Evolutionary conservation across 1,284 basidiomycete genomes (phyloP), one percentile per base, ranked within the genome.

Genomic region (Pisolithus thermaeus): DNA sequence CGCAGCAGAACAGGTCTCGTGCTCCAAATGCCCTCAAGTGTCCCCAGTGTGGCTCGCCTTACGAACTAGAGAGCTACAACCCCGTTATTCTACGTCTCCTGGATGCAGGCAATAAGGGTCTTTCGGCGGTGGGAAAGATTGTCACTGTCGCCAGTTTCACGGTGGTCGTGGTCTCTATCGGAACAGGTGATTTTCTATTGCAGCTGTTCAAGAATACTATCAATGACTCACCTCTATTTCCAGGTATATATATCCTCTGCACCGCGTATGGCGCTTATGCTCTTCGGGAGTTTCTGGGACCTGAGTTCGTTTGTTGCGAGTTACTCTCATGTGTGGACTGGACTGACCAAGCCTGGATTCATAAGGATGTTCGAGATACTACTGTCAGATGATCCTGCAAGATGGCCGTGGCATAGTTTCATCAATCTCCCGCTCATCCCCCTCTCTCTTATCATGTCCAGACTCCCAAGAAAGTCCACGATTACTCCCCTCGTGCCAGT

Each of bases 261-360:
- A 83, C 85, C 1, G 73, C 74, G 0, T 90, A 90, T 59, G 89
- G 89, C 2, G 78, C 81, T 0, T 87, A 81, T 65, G 86, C 86
- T n/a, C 65, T 90, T 23, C 71, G 74, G 39, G 73, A 81, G 54
- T 85, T 88, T 55, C 70, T 90, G 47, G 88, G 87, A 4, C 64
- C 76, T 58, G 82, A 87, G 81, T 87, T 65, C 52, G 77, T 66
- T 27, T 9, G 23, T 47, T 28, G 25, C 14, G 7, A 18, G 8
- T 47, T 23, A 32, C 32, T 37, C 28, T 9, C 7, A 5, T 46
- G n/a, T 23, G 30, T 7, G 25, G 22, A 30, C 2, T 43, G 16
- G 28, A 8, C 35, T 35, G 16, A 32, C 46, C 6, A 37, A 18
- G 27, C 39, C 48, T 37, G 44, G 16, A 47, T 36, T 40, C 22